phyloP scores from a whole-genome alignment of 2,329 filamentous ascomycete species.

The Aspergillus eucalypticola region DNA sequence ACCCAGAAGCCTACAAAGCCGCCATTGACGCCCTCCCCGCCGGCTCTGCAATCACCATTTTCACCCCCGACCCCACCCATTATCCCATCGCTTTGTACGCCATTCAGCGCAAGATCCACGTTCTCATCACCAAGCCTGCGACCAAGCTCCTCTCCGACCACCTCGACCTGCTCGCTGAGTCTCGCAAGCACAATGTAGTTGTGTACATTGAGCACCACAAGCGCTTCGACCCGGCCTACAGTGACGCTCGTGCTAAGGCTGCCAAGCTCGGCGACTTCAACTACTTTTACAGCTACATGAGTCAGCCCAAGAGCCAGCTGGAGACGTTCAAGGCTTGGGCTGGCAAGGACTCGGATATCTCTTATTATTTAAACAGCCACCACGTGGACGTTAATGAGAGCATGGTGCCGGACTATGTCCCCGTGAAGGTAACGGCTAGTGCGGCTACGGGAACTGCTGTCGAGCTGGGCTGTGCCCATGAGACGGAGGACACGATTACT shows the following conservation, averaged over 20 bases:
- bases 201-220: conserved; percentile 69
- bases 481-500: conserved; percentile 92
- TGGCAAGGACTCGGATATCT: conserved; percentile 87
- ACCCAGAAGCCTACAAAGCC: conserved; percentile 18
- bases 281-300: conserved; percentile 98
- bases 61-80: conserved; percentile 55
- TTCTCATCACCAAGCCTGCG: conserved; percentile 52
- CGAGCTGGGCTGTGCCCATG: conserved; percentile 72
- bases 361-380: conserved; percentile 94
- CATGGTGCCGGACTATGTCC: conserved; percentile 81
- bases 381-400: conserved; percentile 91
- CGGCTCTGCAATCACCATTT: conserved; percentile 18
- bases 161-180: conserved; percentile 10
- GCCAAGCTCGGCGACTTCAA: conserved; percentile 86
- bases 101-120: conserved; percentile 83
- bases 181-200: conserved; percentile 15
- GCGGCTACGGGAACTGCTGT: conserved; percentile 79
- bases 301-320: conserved; percentile 84
- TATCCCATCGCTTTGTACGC: conserved; percentile 70
- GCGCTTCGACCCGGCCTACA: conserved; percentile 89
- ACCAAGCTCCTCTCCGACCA: conserved; percentile 14
- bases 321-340: conserved; percentile 96
- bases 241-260: conserved; percentile 78
- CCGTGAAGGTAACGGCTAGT: conserved; percentile 75
- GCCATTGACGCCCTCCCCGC: conserved; percentile 17